Percentiles rank a stretch among this genome's conserved stretches.
Conservation (phyloP, 495 filamentous ascomycete genomes). For the Antarctomyces pellizariae region DNA sequence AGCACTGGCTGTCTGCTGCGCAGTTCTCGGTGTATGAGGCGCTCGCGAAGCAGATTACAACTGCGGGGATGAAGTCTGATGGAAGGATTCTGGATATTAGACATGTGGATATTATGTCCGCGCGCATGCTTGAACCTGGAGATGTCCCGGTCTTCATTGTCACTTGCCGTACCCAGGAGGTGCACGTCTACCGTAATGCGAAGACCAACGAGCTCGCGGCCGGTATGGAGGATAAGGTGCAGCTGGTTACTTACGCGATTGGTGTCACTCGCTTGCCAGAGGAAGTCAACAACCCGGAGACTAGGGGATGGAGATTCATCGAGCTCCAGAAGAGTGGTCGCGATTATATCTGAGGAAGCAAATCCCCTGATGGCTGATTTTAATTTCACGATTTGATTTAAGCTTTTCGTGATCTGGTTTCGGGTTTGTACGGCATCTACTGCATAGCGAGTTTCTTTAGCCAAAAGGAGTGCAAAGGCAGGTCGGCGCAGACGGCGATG, state of each 20-base stretch:
- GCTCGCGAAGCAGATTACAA: conserved; percentile 80
- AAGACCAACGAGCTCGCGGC: conserved; percentile 78
- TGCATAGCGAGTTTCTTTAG: too few relatives aligned
- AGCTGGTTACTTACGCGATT: conserved; percentile 93
- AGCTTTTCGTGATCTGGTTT: too few relatives aligned
- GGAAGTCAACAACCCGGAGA: conserved; percentile 92
- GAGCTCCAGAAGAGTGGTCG: conserved; percentile 96
- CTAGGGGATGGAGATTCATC: conserved; percentile 85
- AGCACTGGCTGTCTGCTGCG: conserved; percentile 83
- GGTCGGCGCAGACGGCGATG: too few relatives aligned
- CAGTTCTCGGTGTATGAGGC: conserved; percentile 90
- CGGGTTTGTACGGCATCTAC: too few relatives aligned
- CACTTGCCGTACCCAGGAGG: conserved; percentile 89
- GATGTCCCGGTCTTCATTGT: conserved; percentile 96
- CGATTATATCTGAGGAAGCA: conserved; percentile 56
- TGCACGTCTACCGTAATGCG: conserved; percentile 81
- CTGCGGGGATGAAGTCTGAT: conserved; percentile 77
- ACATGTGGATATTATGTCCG: conserved; percentile 72
- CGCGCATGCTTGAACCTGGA: conserved; percentile 83
- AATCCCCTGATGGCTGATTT: too few relatives aligned
- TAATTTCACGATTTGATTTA: too few relatives aligned
- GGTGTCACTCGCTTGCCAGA: conserved; percentile 82
- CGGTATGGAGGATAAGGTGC: conserved; percentile 97
- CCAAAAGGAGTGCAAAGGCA: too few relatives aligned
- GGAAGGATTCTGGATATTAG: conserved; percentile 87